Conservation (phyloP, 345 rosid genomes). For the Hibiscus tridactylites region DNA sequence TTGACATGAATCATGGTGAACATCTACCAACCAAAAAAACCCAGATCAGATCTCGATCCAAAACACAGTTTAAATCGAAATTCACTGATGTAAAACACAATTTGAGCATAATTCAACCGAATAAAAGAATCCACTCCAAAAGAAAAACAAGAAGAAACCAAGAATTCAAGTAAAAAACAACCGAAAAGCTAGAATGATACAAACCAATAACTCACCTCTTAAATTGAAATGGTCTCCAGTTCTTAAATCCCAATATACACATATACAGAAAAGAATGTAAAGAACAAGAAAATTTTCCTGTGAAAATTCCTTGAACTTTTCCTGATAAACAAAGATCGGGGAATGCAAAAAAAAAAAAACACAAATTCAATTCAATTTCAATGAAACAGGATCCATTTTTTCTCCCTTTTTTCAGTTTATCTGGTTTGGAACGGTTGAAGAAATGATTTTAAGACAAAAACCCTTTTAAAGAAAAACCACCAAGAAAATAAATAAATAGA, state of each 20-base stretch:
- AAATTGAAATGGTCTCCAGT: slow-evolving; percentile 9
- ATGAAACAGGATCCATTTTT: not conserved
- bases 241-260: not conserved
- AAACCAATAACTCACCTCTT: slow-evolving; percentile 16
- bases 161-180: slow-evolving; percentile 3
- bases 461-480: slow-evolving; percentile 30
- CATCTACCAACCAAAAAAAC: not conserved
- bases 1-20: not conserved
- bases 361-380: not conserved
- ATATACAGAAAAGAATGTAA: not conserved
- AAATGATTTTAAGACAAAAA: slow-evolving; percentile 24
- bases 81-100: slow-evolving; percentile 5
- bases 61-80: not conserved
- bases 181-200: not conserved
- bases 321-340: not conserved
- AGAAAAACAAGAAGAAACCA: not conserved
- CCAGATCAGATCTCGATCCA: slow-evolving; percentile 36
- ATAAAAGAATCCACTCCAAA: not conserved
- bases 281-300: not conserved
- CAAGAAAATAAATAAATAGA: slow-evolving; percentile 1
- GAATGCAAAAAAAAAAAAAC: slow-evolving; percentile 4
- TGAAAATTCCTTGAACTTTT: not conserved
- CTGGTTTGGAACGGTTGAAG: slow-evolving; percentile 16
- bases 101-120: slow-evolving; percentile 6
- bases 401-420: not conserved